phyloP scores from a whole-genome alignment of 225 moss, liverwort and hornwort genomes.

The Physcomitrium patens region DNA sequence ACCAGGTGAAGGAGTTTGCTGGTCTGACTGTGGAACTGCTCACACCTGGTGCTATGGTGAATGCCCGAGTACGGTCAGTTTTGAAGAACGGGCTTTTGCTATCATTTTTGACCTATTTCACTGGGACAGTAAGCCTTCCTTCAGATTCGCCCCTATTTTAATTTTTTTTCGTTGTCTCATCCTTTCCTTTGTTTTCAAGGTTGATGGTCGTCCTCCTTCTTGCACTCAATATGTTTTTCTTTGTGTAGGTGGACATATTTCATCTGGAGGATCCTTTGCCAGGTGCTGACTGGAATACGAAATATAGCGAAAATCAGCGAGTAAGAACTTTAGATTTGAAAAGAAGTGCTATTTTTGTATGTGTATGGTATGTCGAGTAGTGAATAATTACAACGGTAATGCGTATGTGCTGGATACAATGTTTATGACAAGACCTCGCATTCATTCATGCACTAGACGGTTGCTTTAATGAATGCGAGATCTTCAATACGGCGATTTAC shows the following conservation, averaged over 20 bases:
- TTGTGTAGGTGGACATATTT: constrained; percentile 84
- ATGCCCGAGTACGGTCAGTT: constrained; percentile 83
- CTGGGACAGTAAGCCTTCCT: constrained; percentile 71
- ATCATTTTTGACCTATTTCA: constrained; percentile 93
- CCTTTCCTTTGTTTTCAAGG: constrained; percentile 14
- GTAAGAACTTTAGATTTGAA: constrained; percentile 48
- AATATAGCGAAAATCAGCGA: constrained; percentile 78
- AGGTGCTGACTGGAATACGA: constrained; percentile 71
- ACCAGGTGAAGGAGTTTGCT: constrained; percentile 78
- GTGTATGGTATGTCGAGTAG: constrained; percentile 2
- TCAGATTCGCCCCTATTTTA: neutral
- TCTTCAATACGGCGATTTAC: too few species aligned
- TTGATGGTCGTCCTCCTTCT: constrained; percentile 4
- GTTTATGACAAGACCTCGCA: neutral
- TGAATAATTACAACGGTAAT: neutral
- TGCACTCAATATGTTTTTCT: constrained; percentile 12
- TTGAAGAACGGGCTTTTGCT: constrained; percentile 83
- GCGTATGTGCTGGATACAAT: neutral
- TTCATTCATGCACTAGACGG: neutral
- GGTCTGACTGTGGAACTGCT: constrained; percentile 90
- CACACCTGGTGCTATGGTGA: constrained; percentile 80
- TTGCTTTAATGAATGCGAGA: too few species aligned
- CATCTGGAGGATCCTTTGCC: constrained; percentile 80
- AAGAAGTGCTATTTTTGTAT: neutral
- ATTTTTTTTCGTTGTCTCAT: neutral